A percentile compares a stretch with the other conserved stretches of the same genome.
These are phyloP conservation scores for Coniochaeta sp. DNA, from an alignment of 2,329 filamentous ascomycete species.

Conservation along the genomic window DNA sequence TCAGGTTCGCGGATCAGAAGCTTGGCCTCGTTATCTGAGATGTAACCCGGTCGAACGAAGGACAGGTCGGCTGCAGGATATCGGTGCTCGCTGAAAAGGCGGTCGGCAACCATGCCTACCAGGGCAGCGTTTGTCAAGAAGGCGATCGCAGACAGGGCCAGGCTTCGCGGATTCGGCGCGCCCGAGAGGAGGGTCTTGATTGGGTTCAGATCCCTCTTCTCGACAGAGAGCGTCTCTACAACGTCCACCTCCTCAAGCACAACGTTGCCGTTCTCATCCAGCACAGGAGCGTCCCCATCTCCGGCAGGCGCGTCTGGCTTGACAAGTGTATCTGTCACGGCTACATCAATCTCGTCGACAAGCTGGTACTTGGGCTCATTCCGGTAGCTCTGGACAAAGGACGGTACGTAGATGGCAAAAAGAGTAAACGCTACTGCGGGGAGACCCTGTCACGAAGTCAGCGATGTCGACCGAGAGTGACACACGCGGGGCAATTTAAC, in stretches of 20 bases:
- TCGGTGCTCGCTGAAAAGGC: conserved; percentile 67
- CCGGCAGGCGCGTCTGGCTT: not conserved
- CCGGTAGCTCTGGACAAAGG: conserved; percentile 53
- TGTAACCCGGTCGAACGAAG: conserved; percentile 81
- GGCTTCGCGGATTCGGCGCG: conserved; percentile 64
- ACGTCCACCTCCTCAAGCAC: conserved; percentile 49
- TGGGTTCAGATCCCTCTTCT: conserved; percentile 47
- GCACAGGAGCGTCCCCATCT: conserved; percentile 1
- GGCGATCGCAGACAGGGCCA: conserved; percentile 57
- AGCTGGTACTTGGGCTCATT: conserved; percentile 50
- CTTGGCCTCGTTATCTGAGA: conserved; percentile 72
- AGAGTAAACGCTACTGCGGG: conserved; percentile 45
- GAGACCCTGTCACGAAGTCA: conserved; percentile 10
- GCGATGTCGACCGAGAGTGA: not conserved
- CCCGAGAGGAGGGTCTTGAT: conserved; percentile 67
- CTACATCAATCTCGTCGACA: conserved; percentile 52
- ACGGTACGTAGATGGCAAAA: conserved; percentile 58
- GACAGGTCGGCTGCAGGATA: conserved; percentile 69
- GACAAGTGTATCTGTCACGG: conserved; percentile 38
- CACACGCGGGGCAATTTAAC: conserved; percentile 4
- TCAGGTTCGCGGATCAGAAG: conserved; percentile 83
- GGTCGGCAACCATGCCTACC: conserved; percentile 65
- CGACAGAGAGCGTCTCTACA: conserved; percentile 53
- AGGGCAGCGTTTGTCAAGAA: conserved; percentile 66
- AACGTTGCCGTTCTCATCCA: conserved; percentile 21